phyloP scores from a whole-genome alignment of 2,329 filamentous ascomycete genomes.

The Ambrosiella beaveri region DNA sequence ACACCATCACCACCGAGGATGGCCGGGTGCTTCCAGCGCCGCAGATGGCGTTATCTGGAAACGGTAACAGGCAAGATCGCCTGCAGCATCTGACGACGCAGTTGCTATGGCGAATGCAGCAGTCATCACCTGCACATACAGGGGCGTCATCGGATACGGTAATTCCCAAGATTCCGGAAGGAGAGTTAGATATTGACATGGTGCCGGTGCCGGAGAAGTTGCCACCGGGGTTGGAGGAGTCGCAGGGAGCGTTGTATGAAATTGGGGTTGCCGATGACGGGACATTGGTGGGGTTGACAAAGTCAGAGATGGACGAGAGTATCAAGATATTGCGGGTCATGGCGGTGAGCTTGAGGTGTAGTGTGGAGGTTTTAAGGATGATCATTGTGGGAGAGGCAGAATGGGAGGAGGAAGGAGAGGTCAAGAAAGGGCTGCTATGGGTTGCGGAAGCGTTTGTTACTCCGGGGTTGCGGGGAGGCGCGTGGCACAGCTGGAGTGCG shows the following conservation, averaged over 20 bases:
- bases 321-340: constrained; percentile 70
- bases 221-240: constrained; percentile 74
- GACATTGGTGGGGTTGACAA: constrained; percentile 68
- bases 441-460: constrained; percentile 84
- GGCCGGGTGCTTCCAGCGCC: constrained; percentile 18
- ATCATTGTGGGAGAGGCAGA: constrained; percentile 77
- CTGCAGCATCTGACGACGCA: constrained; percentile 89
- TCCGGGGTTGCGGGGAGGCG: constrained; percentile 35
- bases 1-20: constrained; percentile 9
- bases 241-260: constrained; percentile 83
- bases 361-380: constrained; percentile 62
- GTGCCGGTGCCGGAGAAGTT: constrained; percentile 37
- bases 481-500: constrained; percentile 4
- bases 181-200: constrained; percentile 28
- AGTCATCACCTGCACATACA: constrained; percentile 81
- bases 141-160: constrained; percentile 60
- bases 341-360: constrained; percentile 82
- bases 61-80: constrained; percentile 53
- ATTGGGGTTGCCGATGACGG: constrained; percentile 94
- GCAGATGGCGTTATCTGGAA: too few species aligned
- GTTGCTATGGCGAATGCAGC: constrained; percentile 82
- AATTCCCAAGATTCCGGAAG: constrained; percentile 57
- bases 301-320: constrained; percentile 86
- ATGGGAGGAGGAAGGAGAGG: constrained; percentile 27
- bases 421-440: constrained; percentile 40